Evolutionary conservation across 2,329 filamentous ascomycete genomes (phyloP), one percentile per base, ranked within the genome.

Genomic region (Rhytidhysteron rufulum): DNA sequence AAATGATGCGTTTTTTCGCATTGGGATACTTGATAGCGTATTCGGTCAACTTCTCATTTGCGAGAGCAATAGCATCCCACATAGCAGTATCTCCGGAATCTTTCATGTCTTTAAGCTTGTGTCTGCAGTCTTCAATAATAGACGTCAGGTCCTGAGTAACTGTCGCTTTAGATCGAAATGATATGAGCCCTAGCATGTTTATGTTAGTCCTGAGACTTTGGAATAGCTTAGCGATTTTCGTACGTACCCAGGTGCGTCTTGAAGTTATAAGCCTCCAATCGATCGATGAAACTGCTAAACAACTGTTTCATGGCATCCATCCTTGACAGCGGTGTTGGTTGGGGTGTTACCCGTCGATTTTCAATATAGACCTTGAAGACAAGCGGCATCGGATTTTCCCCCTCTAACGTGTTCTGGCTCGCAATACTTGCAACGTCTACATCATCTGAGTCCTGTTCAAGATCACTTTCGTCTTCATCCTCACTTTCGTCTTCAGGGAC

Each of bases 251-350:
- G 45, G 34, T 67, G 60, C 0, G 58, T 65, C 32, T 59, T 54
- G 45, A 58, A 66, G 29, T 54, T 50, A 40, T 67, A 66, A 3
- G 64, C 65, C n/a, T 67, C 46, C 2, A 62, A 48, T 5, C 63
- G 48, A 38, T 68, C 66, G 44, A 67, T 51, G 40, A 64, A 55
- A 5, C 59, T 55, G 30, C 63, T 55, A 38, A 67, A 68, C 47
- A 66, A 60, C 37, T 67, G 57, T 43, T 67, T 65, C 13, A 63
- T 42, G 3, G 66, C 61, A 30, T 63, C 61, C 8, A 67, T 47
- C 9, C 59, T 47, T 19, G 42, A 47, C 21, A 58, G 36, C 20
- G 21, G 41, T 13, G 13, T 27, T 8, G 19, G n/a, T n/a, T 44
- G 37, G 34, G 16, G 15, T 35, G 21, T 27, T 24, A 8, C 10